A percentile compares a stretch with the other conserved stretches of the same genome.
These are phyloP conservation scores for Leucosporidium scottii DNA, from an alignment of 768 basidiomycete genomes.

Conservation along the genomic window DNA sequence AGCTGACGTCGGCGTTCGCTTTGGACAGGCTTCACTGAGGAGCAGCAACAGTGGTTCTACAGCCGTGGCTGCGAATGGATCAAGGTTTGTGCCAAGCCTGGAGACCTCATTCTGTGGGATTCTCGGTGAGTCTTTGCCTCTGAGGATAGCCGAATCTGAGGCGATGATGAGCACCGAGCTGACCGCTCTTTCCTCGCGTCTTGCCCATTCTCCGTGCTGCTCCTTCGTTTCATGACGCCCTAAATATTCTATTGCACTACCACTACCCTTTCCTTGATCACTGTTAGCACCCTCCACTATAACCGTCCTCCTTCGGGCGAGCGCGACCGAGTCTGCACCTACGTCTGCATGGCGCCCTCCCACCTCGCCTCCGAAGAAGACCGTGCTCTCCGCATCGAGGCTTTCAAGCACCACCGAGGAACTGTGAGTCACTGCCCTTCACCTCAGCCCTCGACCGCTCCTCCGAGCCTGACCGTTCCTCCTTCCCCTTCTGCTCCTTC, in stretches of 20 bases:
- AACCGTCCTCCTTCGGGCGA: neutral
- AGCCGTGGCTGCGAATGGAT: constrained; percentile 42
- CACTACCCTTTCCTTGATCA: neutral
- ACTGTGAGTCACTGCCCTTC: neutral
- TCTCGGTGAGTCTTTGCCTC: constrained; percentile 25
- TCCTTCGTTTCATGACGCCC: too few species aligned
- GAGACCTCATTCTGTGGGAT: constrained; percentile 43
- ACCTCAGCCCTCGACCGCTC: neutral
- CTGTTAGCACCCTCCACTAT: neutral
- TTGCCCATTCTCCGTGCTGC: too few species aligned
- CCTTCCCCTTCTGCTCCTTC: neutral
- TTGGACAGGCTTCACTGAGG: constrained; percentile 28
- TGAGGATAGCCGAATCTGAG: too few species aligned
- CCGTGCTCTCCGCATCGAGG: neutral
- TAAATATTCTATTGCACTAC: too few species aligned
- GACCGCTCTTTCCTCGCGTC: too few species aligned
- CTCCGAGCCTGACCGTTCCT: too few species aligned
- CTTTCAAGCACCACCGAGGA: constrained; percentile 11
- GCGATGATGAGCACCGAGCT: too few species aligned
- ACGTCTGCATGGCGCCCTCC: neutral
- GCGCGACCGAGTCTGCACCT: neutral
- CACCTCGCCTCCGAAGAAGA: constrained; percentile 2
- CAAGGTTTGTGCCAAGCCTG: constrained; percentile 38
- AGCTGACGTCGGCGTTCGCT: constrained; percentile 23
- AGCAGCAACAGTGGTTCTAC: constrained; percentile 42